A percentile compares a stretch with the other conserved stretches of the same genome.
phyloP scores from a whole-genome alignment of 257 asterid species.

The Plectranthus barbatus region DNA sequence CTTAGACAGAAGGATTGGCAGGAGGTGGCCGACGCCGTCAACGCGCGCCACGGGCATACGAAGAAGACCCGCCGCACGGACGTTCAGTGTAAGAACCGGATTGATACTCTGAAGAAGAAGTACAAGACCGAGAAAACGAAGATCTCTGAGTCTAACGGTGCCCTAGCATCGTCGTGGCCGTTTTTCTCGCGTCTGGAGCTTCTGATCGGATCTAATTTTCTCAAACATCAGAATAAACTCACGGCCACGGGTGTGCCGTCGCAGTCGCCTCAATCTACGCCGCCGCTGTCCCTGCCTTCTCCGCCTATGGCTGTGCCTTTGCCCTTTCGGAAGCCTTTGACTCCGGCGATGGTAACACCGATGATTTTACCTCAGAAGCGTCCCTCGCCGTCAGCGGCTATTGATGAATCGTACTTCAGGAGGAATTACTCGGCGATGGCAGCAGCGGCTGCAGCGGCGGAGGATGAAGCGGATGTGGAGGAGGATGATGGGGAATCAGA shows the following conservation, averaged over 20 bases:
- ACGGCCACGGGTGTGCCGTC: conserved; percentile 16
- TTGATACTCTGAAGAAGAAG: conserved; percentile 90
- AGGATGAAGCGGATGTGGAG: conserved; percentile 31
- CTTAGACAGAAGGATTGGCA: conserved; percentile 89
- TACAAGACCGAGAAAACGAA: conserved; percentile 69
- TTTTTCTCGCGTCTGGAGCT: conserved; percentile 44
- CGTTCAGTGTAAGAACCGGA: conserved; percentile 84
- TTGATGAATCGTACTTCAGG: conserved; percentile 39
- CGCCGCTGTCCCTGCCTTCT: conserved; percentile 17
- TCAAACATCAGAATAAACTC: conserved; percentile 20
- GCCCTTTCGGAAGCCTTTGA: conserved; percentile 16
- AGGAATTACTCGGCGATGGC: conserved; percentile 67
- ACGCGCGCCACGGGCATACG: conserved; percentile 54
- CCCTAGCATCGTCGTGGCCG: conserved; percentile 52
- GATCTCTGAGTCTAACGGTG: conserved; percentile 40
- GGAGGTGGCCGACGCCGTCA: conserved; percentile 72
- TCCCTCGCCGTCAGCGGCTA: conserved; percentile 29
- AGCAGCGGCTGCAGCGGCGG: conserved; percentile 53
- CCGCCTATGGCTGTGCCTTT: conserved; percentile 37
- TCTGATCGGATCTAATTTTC: conserved; percentile 40
- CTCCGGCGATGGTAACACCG: conserved; percentile 23
- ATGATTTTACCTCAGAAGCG: conserved; percentile 59
- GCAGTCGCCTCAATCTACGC: conserved; percentile 16
- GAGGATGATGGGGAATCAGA: conserved; percentile 31
- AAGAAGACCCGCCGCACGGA: conserved; percentile 61